A percentile compares a stretch with the other conserved stretches of the same genome.
phyloP scores from a whole-genome alignment of 129 eudicot genomes.

The Arctium lappa region DNA sequence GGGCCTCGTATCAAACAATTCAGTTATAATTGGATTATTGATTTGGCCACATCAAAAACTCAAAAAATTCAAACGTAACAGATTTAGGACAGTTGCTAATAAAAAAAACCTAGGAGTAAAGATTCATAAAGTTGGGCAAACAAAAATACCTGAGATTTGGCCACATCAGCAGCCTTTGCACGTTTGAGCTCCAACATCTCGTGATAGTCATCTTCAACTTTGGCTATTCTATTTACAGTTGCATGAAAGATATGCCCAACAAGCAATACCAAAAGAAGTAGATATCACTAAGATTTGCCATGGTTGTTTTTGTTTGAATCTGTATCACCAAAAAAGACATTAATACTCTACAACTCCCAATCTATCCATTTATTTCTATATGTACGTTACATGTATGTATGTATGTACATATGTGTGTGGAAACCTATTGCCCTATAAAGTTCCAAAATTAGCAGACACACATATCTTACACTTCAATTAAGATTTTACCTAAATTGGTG shows the following conservation, averaged over 20 bases:
- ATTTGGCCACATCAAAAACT: no score
- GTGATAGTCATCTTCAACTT: constrained; percentile 73
- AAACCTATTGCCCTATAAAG: not conserved
- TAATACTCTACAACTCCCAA: not conserved
- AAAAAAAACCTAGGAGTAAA: not conserved
- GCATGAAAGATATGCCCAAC: no score
- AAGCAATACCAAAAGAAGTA: no score
- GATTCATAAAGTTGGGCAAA: not conserved
- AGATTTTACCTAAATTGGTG: not conserved
- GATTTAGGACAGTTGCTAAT: constrained; percentile 7
- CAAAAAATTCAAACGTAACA: constrained; percentile 17
- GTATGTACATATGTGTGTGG: not conserved
- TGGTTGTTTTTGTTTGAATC: no score
- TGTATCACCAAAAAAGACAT: no score
- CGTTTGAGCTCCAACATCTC: constrained; percentile 74
- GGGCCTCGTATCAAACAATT: no score
- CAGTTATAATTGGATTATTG: no score
- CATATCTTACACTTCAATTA: not conserved
- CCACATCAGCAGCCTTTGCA: constrained; percentile 91
- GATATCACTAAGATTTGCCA: no score
- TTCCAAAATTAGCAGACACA: not conserved
- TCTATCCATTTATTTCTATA: not conserved
- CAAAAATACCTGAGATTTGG: constrained; percentile 74
- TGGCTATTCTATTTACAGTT: no score
- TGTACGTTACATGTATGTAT: not conserved